phyloP scores from a whole-genome alignment of 208 protist genomes.

The Naegleria gruberi region DNA sequence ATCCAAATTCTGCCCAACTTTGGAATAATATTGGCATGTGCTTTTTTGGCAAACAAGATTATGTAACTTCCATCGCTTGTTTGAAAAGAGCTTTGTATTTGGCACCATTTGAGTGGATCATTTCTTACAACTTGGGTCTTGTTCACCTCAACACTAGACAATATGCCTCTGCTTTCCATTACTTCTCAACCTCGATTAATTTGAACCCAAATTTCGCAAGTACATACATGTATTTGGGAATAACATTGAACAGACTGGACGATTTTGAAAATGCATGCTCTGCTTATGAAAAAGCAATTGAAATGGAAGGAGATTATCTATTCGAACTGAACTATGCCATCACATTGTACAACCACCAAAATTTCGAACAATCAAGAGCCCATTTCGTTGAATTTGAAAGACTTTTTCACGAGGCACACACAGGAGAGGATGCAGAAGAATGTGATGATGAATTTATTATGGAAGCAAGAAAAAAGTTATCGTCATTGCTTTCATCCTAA shows the following conservation, averaged over 20 bases:
- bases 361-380: not conserved
- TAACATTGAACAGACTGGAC: constrained; percentile 78
- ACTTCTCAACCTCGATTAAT: constrained; percentile 75
- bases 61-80: constrained; percentile 82
- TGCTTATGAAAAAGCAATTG: constrained; percentile 76
- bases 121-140: constrained; percentile 85
- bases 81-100: constrained; percentile 83
- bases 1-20: constrained; percentile 78
- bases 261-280: constrained; percentile 82
- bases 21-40: constrained; percentile 97
- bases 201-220: constrained; percentile 69
- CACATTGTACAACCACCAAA: constrained; percentile 60
- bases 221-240: constrained; percentile 82
- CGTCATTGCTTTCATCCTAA: not conserved
- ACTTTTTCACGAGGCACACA: not conserved
- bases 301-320: constrained; percentile 66
- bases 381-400: constrained; percentile 6
- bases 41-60: constrained; percentile 85
- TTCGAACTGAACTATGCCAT: constrained; percentile 81
- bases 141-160: constrained; percentile 74
- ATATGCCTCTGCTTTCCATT: constrained; percentile 87
- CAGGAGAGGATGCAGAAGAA: not conserved
- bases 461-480: not conserved
- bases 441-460: not conserved
- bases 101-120: constrained; percentile 88